Percentiles rank a stretch among this genome's conserved stretches.
Evolutionary conservation across 768 basidiomycete genomes (phyloP).

Genomic region (Aureoboletus auriporus): DNA sequence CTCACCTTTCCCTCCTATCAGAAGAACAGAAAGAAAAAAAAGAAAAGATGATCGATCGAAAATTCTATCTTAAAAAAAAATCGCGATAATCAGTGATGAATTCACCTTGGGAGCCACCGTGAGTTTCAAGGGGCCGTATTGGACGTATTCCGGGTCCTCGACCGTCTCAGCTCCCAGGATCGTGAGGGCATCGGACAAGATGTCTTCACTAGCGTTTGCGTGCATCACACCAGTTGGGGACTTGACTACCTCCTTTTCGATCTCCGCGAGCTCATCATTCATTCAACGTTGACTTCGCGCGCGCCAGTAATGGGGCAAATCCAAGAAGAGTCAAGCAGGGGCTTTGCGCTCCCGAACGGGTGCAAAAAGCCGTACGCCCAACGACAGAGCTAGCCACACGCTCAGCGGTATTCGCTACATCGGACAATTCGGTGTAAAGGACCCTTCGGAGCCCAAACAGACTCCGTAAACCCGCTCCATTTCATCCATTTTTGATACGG

Average conservation of each 20-base stretch:
- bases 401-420: too few relatives aligned
- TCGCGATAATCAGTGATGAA: background rate
- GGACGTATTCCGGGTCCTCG: slow-evolving; percentile 40
- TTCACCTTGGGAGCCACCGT: slow-evolving; percentile 57
- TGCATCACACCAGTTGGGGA: slow-evolving; percentile 2
- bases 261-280: slow-evolving; percentile 19
- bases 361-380: background rate
- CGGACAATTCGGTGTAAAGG: too few relatives aligned
- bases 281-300: slow-evolving; percentile 10
- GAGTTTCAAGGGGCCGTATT: slow-evolving; percentile 51
- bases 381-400: background rate
- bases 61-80: slow-evolving; percentile 1
- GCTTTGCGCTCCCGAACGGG: too few relatives aligned
- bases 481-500: slow-evolving; percentile 4
- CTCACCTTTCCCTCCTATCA: slow-evolving; percentile 58
- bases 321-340: background rate
- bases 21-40: background rate
- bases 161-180: slow-evolving; percentile 46
- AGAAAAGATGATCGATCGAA: background rate
- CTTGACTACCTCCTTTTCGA: slow-evolving; percentile 7
- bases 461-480: background rate
- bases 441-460: too few relatives aligned
- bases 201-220: slow-evolving; percentile 37
- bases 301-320: background rate
- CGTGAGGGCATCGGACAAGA: slow-evolving; percentile 48